Evolutionary conservation across 1,139 yeast genomes (phyloP).

Genomic region (Arxiozyma bovina): DNA sequence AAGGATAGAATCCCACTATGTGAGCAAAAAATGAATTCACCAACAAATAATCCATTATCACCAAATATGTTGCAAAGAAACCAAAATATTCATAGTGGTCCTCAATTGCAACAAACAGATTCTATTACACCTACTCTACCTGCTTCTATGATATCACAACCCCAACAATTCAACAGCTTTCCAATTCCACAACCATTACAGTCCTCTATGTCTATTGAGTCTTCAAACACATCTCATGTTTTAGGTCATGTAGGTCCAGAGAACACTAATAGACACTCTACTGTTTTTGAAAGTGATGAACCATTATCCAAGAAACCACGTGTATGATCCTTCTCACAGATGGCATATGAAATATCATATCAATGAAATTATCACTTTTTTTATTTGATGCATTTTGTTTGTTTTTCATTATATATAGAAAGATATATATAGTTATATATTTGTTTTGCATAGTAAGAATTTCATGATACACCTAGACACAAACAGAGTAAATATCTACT

Average conservation of each 20-base stretch:
- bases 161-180: not conserved
- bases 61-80: not conserved
- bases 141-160: not conserved
- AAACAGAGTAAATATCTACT: no score
- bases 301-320: constrained; percentile 2
- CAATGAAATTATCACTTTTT: not conserved
- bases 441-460: no score
- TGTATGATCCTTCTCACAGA: not conserved
- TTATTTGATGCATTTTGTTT: no score
- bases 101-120: not conserved
- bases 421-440: no score
- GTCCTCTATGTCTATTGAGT: not conserved
- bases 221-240: not conserved
- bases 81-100: not conserved
- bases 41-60: not conserved
- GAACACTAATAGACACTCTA: not conserved
- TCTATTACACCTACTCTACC: not conserved
- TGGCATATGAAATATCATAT: not conserved
- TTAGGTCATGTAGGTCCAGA: not conserved
- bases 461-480: no score
- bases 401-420: no score
- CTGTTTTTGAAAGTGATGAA: not conserved
- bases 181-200: not conserved
- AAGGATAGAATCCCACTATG: constrained; percentile 32
- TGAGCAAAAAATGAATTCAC: constrained; percentile 16